Evolutionary conservation across 2,329 filamentous ascomycete genomes (phyloP), one percentile per base, ranked within the genome.

Genomic region (Calonectria henricotiae): DNA sequence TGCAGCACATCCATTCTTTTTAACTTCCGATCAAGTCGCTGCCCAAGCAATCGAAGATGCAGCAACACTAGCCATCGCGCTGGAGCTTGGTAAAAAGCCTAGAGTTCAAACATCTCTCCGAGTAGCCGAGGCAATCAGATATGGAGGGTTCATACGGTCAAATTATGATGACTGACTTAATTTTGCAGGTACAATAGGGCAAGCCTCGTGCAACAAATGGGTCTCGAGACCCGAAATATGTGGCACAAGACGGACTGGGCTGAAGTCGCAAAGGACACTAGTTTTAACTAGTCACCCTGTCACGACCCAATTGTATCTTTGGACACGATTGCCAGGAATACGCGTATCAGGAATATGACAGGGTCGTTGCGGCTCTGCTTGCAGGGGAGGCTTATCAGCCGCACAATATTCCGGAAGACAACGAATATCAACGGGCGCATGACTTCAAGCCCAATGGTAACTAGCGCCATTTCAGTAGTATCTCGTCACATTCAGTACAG

Each of bases 221-320:
- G 51, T 5, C 12, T 58, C 20, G 51, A 58, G 20, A 58, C 51
- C 23, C 32, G 51, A 25, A 30, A 58, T 8, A 58, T 58, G 51
- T 58, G 51, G 51, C 51, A 58, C 51, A 58, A 58, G n/a, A 58
- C 51, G 8, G 13, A 58, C 35, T 58, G 51, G 51, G 51, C 32
- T 5, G 51, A 25, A 5, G 51, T 58, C 11, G 51, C 51, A 23
- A 58, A 58, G 8, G 51, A 58, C 35, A 39, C 32, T 2, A 58
- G 35, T n/a, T 37, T 20, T 20, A 20, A 20, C 20, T 58, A 20
- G 13, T 58, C 12, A 58, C 51, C 15, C 3, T 58, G 35, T 32
- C 51, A 20, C 32, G 51, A 0, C 51, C 51, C 35, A 58, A 58
- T 27, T 58, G 51, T 32, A 58, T 58, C 32, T 58, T 58, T 27